Evolutionary conservation across 2,329 filamentous ascomycete genomes (phyloP).

Genomic region (Scedosporium apiospermum): DNA sequence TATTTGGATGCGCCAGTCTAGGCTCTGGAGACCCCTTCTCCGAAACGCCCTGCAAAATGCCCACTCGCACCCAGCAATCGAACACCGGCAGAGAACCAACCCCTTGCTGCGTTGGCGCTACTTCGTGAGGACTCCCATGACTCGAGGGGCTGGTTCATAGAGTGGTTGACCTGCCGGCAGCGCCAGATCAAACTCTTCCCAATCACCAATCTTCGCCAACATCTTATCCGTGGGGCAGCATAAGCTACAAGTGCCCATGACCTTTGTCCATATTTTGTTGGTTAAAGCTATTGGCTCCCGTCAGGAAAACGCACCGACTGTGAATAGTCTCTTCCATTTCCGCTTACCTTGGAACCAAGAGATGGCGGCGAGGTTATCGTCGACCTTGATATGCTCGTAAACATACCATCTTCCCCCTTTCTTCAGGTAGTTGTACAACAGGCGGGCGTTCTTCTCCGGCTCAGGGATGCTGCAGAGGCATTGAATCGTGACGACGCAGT

Average conservation of each 20-base stretch:
- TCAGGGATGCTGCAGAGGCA: constrained; percentile 57
- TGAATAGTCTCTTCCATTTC: neutral
- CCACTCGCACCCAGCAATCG: no score
- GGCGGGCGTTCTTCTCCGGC: constrained; percentile 42
- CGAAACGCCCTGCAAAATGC: no score
- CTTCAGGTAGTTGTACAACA: constrained; percentile 48
- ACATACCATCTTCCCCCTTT: constrained; percentile 54
- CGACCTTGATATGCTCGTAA: constrained; percentile 47
- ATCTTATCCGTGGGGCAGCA: constrained; percentile 26
- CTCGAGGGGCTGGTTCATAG: constrained; percentile 26
- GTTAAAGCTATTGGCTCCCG: constrained; percentile 20
- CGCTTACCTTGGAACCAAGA: constrained; percentile 29
- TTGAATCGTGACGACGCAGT: constrained; percentile 51
- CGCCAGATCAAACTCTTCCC: constrained; percentile 27
- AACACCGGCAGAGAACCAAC: no score
- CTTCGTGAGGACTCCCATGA: constrained; percentile 31
- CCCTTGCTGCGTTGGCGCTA: neutral
- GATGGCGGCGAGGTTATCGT: constrained; percentile 24
- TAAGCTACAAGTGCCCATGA: constrained; percentile 32
- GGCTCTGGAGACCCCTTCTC: no score
- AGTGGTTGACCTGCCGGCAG: constrained; percentile 23
- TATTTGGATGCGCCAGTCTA: no score
- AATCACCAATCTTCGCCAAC: constrained; percentile 28
- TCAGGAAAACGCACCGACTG: neutral
- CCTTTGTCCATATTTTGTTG: constrained; percentile 31